Evolutionary conservation across 352 stramenopile genomes (phyloP).

Genomic region (Pythium monospermum): DNA sequence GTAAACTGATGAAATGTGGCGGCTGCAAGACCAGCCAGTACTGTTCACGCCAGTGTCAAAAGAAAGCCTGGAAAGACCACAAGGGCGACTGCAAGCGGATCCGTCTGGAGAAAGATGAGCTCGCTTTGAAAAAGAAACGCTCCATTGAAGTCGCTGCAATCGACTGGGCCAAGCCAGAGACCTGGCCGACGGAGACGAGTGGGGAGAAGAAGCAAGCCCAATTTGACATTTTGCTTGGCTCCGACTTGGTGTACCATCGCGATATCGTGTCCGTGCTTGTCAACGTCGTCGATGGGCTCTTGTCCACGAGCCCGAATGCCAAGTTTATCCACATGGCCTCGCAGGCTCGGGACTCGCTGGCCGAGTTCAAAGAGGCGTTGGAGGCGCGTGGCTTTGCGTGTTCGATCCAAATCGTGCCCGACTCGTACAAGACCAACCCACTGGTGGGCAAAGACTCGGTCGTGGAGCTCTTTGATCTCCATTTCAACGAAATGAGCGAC

Average conservation of each 20-base stretch:
- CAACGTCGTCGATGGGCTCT: constrained; percentile 67
- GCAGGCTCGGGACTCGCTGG: constrained; percentile 70
- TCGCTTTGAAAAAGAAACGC: constrained; percentile 8
- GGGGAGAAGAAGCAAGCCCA: constrained; percentile 20
- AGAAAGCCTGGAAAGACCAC: constrained; percentile 83
- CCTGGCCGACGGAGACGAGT: constrained; percentile 41
- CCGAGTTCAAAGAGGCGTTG: constrained; percentile 80
- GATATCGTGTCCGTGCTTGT: constrained; percentile 79
- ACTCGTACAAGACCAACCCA: constrained; percentile 84
- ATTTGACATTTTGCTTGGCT: constrained; percentile 81
- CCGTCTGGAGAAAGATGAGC: constrained; percentile 30
- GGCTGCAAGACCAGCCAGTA: constrained; percentile 72
- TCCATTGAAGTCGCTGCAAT: constrained; percentile 63
- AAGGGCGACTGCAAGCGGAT: constrained; percentile 77
- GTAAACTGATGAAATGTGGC: constrained; percentile 82
- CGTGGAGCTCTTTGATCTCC: constrained; percentile 72
- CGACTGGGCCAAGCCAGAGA: constrained; percentile 75
- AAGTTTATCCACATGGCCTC: constrained; percentile 81
- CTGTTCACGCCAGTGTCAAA: constrained; percentile 82
- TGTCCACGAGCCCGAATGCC: constrained; percentile 29
- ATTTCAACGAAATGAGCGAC: constrained; percentile 90
- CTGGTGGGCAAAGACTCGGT: constrained; percentile 59
- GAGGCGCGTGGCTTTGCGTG: constrained; percentile 60
- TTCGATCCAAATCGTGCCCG: constrained; percentile 57
- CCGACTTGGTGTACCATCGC: constrained; percentile 83